Conservation (phyloP, 2,329 filamentous ascomycete species). For the Trichophyton equinum region DNA sequence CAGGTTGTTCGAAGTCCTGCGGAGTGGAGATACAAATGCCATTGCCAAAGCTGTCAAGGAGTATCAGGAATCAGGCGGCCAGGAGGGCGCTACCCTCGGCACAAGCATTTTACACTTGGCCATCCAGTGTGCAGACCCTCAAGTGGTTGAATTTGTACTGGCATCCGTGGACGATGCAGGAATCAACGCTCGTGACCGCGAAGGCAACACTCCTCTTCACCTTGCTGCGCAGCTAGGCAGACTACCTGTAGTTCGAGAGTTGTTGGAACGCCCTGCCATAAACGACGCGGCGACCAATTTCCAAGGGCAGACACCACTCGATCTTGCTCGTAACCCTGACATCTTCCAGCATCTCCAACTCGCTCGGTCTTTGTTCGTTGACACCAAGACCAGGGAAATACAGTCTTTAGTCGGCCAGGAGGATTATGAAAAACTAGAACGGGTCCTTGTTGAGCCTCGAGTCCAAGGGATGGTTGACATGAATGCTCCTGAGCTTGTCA, state of each 20-base stretch:
- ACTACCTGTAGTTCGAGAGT: constrained; percentile 63
- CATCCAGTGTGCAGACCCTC: constrained; percentile 85
- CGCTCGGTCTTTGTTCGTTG: constrained; percentile 76
- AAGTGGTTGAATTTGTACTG: constrained; percentile 89
- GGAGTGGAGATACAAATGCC: constrained; percentile 77
- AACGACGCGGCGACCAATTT: constrained; percentile 82
- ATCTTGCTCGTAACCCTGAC: constrained; percentile 79
- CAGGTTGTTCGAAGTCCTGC: constrained; percentile 80
- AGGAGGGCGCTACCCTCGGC: constrained; percentile 41
- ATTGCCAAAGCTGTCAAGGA: constrained; percentile 71
- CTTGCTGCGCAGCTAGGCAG: constrained; percentile 74
- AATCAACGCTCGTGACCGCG: constrained; percentile 78
- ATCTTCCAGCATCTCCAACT: constrained; percentile 94
- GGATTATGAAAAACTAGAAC: constrained; percentile 66
- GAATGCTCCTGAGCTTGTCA: constrained; percentile 79
- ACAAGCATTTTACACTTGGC: constrained; percentile 87
- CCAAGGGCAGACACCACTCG: constrained; percentile 71
- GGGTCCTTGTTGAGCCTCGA: constrained; percentile 69
- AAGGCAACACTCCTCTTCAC: constrained; percentile 89
- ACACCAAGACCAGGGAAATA: constrained; percentile 70
- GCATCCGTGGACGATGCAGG: constrained; percentile 62
- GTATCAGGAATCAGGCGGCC: constrained; percentile 41
- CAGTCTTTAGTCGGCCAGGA: constrained; percentile 61
- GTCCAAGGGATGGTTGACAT: constrained; percentile 82
- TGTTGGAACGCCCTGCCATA: constrained; percentile 70